Conservation (phyloP, 225 moss, liverwort and hornwort species). For the Asterella californica region DNA sequence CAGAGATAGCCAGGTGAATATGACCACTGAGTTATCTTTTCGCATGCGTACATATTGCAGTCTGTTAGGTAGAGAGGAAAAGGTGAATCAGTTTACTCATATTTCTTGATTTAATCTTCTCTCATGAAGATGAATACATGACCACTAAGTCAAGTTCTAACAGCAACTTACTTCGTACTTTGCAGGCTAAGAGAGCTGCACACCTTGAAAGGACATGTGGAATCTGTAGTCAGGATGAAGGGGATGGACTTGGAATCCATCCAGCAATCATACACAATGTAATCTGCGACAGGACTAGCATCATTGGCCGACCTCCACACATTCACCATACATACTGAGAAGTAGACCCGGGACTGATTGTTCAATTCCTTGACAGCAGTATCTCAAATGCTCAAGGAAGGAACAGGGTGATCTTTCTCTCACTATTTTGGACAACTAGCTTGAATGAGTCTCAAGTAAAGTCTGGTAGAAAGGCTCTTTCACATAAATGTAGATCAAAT, state of each 20-base stretch:
- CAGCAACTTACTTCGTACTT: too few relatives aligned
- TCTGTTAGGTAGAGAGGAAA: too few relatives aligned
- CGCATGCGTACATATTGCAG: too few relatives aligned
- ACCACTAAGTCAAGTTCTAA: too few relatives aligned
- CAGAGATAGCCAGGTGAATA: slow-evolving; percentile 17
- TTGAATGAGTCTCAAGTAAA: slow-evolving; percentile 11
- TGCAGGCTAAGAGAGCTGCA: slow-evolving; percentile 65
- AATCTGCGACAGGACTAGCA: too few relatives aligned
- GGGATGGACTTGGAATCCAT: slow-evolving; percentile 69
- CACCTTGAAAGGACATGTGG: slow-evolving; percentile 81
- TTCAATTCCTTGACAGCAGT: neutral
- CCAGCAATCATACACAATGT: slow-evolving; percentile 68
- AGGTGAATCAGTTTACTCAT: too few relatives aligned
- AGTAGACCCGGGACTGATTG: neutral
- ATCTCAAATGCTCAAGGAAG: too few relatives aligned
- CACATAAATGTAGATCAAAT: neutral
- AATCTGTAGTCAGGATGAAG: slow-evolving; percentile 76
- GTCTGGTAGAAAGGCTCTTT: slow-evolving; percentile 1
- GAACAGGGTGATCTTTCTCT: neutral
- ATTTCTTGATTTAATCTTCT: too few relatives aligned
- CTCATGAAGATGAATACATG: too few relatives aligned
- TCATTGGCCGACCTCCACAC: too few relatives aligned
- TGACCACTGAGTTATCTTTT: too few relatives aligned
- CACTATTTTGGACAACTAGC: neutral
- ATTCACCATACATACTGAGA: too few relatives aligned